A percentile compares a stretch with the other conserved stretches of the same genome.
These are phyloP conservation scores for Mrakia gelida DNA, from an alignment of 768 basidiomycete species.

Conservation along the genomic window DNA sequence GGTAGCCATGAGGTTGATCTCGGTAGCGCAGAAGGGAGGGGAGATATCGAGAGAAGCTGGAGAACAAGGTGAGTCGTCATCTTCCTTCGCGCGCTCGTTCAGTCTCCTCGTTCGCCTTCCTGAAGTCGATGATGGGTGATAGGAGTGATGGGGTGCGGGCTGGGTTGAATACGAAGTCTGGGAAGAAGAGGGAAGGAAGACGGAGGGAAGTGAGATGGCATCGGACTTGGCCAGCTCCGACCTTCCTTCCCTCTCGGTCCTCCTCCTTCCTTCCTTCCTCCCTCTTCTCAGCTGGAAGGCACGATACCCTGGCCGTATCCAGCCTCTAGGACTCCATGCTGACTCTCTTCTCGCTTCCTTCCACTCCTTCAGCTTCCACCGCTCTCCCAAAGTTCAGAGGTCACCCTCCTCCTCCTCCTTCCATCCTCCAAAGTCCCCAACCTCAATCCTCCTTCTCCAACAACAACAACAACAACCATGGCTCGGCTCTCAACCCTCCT, in stretches of 20 bases:
- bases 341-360: no score
- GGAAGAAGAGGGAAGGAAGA: no score
- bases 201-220: no score
- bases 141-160: neutral
- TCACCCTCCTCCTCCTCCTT: constrained; percentile 27
- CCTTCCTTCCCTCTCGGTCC: neutral
- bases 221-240: neutral
- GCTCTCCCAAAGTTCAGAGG: constrained; percentile 28
- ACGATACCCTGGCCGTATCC: neutral
- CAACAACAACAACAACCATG: neutral
- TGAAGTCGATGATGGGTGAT: neutral
- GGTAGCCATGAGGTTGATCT: constrained; percentile 82
- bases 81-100: neutral
- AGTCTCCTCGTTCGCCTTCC: neutral
- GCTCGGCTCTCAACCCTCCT: constrained; percentile 48
- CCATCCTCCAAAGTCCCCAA: constrained; percentile 2
- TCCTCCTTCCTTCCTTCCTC: neutral
- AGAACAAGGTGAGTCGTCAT: constrained; percentile 62
- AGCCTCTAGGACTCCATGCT: neutral
- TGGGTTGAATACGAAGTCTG: no score
- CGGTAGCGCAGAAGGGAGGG: constrained; percentile 85
- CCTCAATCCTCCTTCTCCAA: neutral
- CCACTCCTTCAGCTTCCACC: neutral
- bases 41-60: constrained; percentile 57
- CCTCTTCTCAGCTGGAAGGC: neutral